Evolutionary conservation across 2,329 filamentous ascomycete genomes (phyloP), one percentile per base, ranked within the genome.

Genomic region (Fusarium sp.): DNA sequence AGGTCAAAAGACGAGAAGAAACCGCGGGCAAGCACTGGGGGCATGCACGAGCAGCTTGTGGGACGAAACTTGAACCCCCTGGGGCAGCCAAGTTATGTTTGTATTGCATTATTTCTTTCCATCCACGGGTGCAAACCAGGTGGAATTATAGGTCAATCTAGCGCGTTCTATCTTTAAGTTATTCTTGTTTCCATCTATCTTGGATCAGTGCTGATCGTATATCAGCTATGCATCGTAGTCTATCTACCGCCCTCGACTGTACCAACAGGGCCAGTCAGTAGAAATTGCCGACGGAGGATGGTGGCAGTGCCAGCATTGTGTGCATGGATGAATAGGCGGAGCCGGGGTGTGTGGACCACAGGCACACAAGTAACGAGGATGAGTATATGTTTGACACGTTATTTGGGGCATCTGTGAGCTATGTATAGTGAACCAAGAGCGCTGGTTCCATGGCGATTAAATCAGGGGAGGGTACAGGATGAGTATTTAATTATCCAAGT

Each of bases 271-370:
- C 34, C 45, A 43, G 49, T 48, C 52, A 48, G 54, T 60, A 68
- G 45, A 60, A 64, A 64, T 53, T 65, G 68, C 41, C 57, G 64
- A 71, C 45, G 64, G 55, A 55, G 64, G 60, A 71, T 57, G 53
- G 68, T 70, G 67, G 67, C 67, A 70, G 67, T 71, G 68, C 64
- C 58, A 56, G 67, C 47, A 51, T 64, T 57, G 54, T 68, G 68
- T 65, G 49, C 49, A 53, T 53, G 49, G 49, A 68, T 71, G 56
- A 54, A 53, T 58, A 69, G 38, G 62, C 67, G 67, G 66, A 69
- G 60, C 65, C 64, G 48, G 61, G 54, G 65, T 57, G 67, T 65
- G 67, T 71, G 63, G 68, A 61, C 58, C 68, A 58, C 32, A 56
- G 43, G 29, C 32, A 55, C 38, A 53, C 49, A 58, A 53, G 63